Evolutionary conservation across 805 yeast genomes (phyloP).

Genomic region (Hanseniaspora mollemarum): DNA sequence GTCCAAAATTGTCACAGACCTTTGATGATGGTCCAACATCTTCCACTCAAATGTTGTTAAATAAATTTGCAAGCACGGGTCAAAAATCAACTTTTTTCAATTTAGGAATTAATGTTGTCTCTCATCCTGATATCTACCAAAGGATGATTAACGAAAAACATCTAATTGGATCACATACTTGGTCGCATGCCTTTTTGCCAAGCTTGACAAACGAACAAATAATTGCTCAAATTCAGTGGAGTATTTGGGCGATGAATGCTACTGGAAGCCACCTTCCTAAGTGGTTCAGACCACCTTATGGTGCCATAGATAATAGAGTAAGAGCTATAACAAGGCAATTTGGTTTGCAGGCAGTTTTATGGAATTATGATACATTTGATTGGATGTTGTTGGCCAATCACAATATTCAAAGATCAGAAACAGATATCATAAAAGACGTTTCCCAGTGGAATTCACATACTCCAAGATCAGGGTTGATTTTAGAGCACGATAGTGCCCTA

Average conservation of each 20-base stretch:
- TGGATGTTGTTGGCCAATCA: constrained; percentile 60
- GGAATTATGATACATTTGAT: constrained; percentile 88
- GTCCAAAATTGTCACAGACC: constrained; percentile 67
- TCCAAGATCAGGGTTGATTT: constrained; percentile 37
- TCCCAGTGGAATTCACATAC: constrained; percentile 37
- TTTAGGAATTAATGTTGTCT: constrained; percentile 68
- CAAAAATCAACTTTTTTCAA: constrained; percentile 70
- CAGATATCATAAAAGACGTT: constrained; percentile 47
- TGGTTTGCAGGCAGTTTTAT: constrained; percentile 76
- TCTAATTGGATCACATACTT: constrained; percentile 76
- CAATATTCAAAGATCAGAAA: constrained; percentile 33
- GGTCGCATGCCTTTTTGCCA: constrained; percentile 85
- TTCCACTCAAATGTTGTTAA: constrained; percentile 50
- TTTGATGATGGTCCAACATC: constrained; percentile 93
- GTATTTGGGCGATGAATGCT: constrained; percentile 96
- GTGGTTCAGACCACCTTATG: constrained; percentile 95
- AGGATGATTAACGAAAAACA: constrained; percentile 54
- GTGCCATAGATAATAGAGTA: constrained; percentile 82
- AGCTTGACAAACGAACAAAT: constrained; percentile 64
- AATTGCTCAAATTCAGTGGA: constrained; percentile 86
- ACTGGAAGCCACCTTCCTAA: constrained; percentile 77
- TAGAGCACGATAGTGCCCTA: constrained; percentile 72
- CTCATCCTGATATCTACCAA: constrained; percentile 61
- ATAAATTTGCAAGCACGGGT: constrained; percentile 31
- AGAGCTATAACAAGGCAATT: constrained; percentile 68